Base-by-base conservation (phyloP, 768 basidiomycete genomes). In the Macrolepiota fuliginosa region DNA sequence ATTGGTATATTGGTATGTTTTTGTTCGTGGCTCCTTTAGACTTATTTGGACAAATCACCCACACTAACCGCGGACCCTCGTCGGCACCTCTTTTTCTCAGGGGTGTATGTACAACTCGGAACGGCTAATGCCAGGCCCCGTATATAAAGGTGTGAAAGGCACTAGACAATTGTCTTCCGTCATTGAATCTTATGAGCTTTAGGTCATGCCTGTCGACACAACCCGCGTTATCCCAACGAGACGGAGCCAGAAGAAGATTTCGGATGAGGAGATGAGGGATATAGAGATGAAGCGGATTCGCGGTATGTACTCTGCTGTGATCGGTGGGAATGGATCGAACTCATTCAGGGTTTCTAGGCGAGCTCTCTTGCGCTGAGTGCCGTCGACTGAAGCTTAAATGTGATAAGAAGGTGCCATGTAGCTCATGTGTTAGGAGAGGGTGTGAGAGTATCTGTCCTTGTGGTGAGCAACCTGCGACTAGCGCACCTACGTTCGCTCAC, bases 401-500 rank as follows among this genome's bases (percentile, higher is more conserved):
- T 65, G 81, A 83, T 63, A 84, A 83, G 65, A 79, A 77, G 56
- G 74, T 83, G 7, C 81, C 82, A 2, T 84, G 81, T 65, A 70
- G 77, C 3, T 82, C 82, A 1, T 83, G 81, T 66, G 76, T 76
- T 42, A 76, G 85, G 46, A 76, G 86, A 68, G 85, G 85, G 11
- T 86, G 86, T 70, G 82, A 85, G 61, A 83, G 83, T 63, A 88
- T 88, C 52, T 88, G 85, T 70, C 84, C 84, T n/a, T 79, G 81
- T 64, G 84, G 83, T 82, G 67, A 39, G 73, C 69, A 32, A 37
- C 25, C 9, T 12, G 32, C 35, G 17, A 37, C 24, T 36, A 52
- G 42, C 22, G 12, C 37, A 46, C 17, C 7, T 22, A 53, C 7
- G 54, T 17, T 45, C 36, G 55, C 29, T 35, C 32, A 36, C 40